Evolutionary conservation across 805 yeast genomes (phyloP).

Genomic region (Spathaspora passalidarum): DNA sequence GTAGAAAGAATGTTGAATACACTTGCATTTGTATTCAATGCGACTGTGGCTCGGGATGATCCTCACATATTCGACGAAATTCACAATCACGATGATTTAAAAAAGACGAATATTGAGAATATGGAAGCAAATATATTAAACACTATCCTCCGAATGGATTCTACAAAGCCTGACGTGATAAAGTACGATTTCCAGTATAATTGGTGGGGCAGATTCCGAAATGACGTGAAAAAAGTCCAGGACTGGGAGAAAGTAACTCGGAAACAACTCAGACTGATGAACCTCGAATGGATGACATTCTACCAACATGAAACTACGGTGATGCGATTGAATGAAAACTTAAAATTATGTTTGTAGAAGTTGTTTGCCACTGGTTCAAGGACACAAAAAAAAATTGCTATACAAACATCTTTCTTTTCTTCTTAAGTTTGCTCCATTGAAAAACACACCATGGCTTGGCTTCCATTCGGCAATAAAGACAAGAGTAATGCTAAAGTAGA

Average conservation of each 20-base stretch:
- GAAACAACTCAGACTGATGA: neutral
- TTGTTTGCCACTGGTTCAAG: neutral
- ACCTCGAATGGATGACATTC: slow-evolving; percentile 17
- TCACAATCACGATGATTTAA: slow-evolving; percentile 17
- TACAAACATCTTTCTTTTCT: neutral
- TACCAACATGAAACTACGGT: slow-evolving; percentile 21
- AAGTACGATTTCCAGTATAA: slow-evolving; percentile 22
- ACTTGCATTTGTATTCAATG: slow-evolving; percentile 28
- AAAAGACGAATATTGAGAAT: slow-evolving; percentile 10
- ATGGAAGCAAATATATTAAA: slow-evolving; percentile 20
- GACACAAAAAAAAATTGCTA: neutral
- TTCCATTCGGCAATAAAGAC: slow-evolving; percentile 8
- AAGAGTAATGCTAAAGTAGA: neutral
- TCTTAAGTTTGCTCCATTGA: neutral
- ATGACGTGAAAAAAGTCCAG: neutral
- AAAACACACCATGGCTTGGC: slow-evolving; percentile 15
- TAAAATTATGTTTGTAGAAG: slow-evolving; percentile 22
- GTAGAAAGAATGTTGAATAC: slow-evolving; percentile 23
- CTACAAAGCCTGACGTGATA: slow-evolving; percentile 17
- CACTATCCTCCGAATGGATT: slow-evolving; percentile 24
- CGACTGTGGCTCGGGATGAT: slow-evolving; percentile 21
- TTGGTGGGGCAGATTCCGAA: slow-evolving; percentile 17
- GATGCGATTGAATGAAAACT: slow-evolving; percentile 28
- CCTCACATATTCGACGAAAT: slow-evolving; percentile 9
- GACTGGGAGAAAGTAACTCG: slow-evolving; percentile 5